Percentiles rank a stretch among this genome's conserved stretches.
Evolutionary conservation across 352 stramenopile genomes (phyloP).

Genomic region (Blastocystis sp.): DNA sequence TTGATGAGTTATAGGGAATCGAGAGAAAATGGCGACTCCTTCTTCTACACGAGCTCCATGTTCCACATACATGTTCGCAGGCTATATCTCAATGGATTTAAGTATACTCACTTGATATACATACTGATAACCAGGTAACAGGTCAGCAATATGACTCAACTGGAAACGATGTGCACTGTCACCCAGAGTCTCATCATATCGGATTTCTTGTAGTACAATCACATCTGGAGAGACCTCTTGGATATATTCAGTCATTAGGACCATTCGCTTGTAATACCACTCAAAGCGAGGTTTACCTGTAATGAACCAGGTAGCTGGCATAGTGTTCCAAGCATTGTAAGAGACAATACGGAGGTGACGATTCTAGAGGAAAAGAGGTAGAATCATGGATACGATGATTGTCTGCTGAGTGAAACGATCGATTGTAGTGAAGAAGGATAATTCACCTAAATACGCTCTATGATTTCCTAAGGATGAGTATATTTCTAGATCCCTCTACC

Average conservation of each 20-base stretch:
- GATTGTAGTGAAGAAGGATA: conserved; percentile 24
- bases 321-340: conserved; percentile 82
- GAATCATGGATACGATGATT: background rate
- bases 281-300: conserved; percentile 69
- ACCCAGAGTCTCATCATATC: conserved; percentile 75
- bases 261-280: conserved; percentile 74
- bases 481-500: background rate
- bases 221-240: conserved; percentile 70
- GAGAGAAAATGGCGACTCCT: conserved; percentile 75
- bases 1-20: conserved; percentile 72
- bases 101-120: conserved; percentile 77
- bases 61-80: conserved; percentile 66
- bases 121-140: conserved; percentile 74
- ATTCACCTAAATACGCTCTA: conserved; percentile 21
- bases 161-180: background rate
- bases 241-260: conserved; percentile 72
- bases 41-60: conserved; percentile 74
- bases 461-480: background rate
- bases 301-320: conserved; percentile 74
- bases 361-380: background rate
- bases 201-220: conserved; percentile 78
- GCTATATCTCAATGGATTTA: conserved; percentile 70
- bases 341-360: conserved; percentile 70
- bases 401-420: background rate
- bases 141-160: conserved; percentile 68